Conservation (phyloP, 345 rosid genomes). For the Heritiera fomes region DNA sequence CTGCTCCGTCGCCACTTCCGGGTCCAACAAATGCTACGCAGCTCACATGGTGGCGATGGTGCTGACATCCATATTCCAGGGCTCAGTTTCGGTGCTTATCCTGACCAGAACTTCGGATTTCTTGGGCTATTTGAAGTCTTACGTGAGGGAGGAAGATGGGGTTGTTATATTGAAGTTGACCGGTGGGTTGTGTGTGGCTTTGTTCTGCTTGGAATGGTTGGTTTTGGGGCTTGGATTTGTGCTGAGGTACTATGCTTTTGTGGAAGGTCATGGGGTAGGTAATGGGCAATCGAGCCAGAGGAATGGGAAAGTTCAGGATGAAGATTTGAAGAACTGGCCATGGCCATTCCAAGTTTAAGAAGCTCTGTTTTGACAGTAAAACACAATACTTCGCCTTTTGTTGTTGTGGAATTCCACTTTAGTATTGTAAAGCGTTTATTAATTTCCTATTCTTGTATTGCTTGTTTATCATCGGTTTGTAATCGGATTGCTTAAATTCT, state of each 20-base stretch:
- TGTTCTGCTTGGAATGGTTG: constrained; percentile 87
- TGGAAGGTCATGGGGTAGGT: constrained; percentile 47
- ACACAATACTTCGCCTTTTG: background rate
- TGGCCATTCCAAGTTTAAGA: constrained; percentile 72
- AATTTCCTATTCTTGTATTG: background rate
- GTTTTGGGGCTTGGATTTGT: constrained; percentile 84
- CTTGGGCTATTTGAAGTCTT: constrained; percentile 66
- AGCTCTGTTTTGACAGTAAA: background rate
- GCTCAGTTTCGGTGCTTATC: constrained; percentile 80
- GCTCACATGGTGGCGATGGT: constrained; percentile 93
- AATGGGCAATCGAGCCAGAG: constrained; percentile 37
- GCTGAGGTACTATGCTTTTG: constrained; percentile 71
- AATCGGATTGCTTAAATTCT: background rate
- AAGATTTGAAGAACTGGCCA: constrained; percentile 73
- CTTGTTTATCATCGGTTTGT: background rate
- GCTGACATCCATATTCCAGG: constrained; percentile 85
- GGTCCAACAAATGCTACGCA: constrained; percentile 60
- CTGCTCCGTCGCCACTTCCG: constrained; percentile 66
- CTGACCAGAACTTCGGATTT: constrained; percentile 68
- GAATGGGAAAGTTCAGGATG: constrained; percentile 64
- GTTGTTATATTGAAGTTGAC: constrained; percentile 67
- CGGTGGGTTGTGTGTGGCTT: constrained; percentile 73
- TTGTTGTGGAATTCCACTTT: background rate
- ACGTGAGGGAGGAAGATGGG: constrained; percentile 86
- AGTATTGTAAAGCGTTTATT: too few relatives aligned